Evolutionary conservation across 306 rosid species (phyloP), one percentile per base, ranked within the genome.

Genomic region (Abrus precatorius): DNA sequence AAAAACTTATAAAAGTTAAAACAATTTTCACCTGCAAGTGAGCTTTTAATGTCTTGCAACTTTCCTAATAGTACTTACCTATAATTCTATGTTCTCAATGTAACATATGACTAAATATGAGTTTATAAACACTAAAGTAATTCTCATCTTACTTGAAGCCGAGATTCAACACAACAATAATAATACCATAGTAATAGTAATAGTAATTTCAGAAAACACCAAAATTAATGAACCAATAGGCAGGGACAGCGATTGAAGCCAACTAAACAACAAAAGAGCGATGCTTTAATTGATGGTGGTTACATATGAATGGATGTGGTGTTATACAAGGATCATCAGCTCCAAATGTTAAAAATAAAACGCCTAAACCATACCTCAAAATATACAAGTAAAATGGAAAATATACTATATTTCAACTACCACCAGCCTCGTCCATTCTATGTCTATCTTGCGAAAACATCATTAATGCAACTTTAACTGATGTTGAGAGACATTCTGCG

Each of bases 341-440:
- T 29, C 62, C 81, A 59, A 72, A 49, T 48, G 38, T 49, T 32
- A 28, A 40, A 33, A 63, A 62, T 3, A 38, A 27, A 43, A 72
- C 41, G 33, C 54, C 43, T 29, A 48, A 55, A 53, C 10, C 9
- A 34, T n/a, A 41, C 50, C 34, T 74, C 81, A 86, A 36, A 33
- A 62, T 66, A 54, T 87, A 74, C 82, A 81, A n/a, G 65, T 6
- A 74, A 75, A 34, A 65, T 29, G 67, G 60, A 48, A 64, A 83
- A 68, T 41, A 49, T 41, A 69, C 41, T 53, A 54, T 32, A 64
- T 54, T 60, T 76, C 49, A 75, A 45, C 27, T 49, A 44, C 49
- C 48, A 75, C 72, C 69, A 29, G 11, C 67, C 38, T 20, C 32
- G 34, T 50, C 66, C 67, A n/a, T 10, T 47, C 61, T 52, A 29